Conservation (phyloP, 2,329 filamentous ascomycete species). For the Xylariales sp. region DNA sequence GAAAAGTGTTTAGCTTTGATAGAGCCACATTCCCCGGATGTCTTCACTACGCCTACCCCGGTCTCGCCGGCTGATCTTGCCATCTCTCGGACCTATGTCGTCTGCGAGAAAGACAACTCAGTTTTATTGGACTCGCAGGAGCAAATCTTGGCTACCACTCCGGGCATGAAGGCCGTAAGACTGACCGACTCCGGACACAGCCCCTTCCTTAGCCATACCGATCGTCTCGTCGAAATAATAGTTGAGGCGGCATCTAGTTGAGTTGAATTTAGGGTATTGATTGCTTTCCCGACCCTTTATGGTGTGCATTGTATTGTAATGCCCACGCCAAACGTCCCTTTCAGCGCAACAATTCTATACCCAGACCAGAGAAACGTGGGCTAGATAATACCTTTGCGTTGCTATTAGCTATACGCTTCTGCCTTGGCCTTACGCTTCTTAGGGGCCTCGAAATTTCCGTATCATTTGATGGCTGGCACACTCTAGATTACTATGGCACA, state of each 20-base stretch:
- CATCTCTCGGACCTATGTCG: conserved; percentile 1
- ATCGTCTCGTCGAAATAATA: not conserved
- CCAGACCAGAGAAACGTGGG: too few species aligned
- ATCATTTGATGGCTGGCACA: not conserved
- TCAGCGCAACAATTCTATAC: too few species aligned
- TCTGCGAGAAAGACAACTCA: conserved; percentile 1
- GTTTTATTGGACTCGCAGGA: conserved; percentile 4
- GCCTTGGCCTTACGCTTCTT: not conserved
- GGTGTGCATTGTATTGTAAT: too few species aligned
- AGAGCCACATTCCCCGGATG: not conserved
- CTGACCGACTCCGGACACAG: conserved; percentile 4
- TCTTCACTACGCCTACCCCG: conserved; percentile 1
- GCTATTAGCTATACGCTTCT: too few species aligned
- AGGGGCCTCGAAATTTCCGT: not conserved
- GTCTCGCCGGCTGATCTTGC: not conserved
- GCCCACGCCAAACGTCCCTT: too few species aligned
- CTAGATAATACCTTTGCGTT: too few species aligned
- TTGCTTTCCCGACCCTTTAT: too few species aligned
- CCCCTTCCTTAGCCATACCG: conserved; percentile 1
- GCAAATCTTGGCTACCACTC: not conserved
- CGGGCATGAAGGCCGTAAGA: not conserved
- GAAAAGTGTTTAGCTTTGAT: not conserved
- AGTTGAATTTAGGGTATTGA: too few species aligned
- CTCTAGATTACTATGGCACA: conserved; percentile 2
- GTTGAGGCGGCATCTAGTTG: not conserved